Evolutionary conservation across 805 yeast species (phyloP).

Genomic region (Candida takata): DNA sequence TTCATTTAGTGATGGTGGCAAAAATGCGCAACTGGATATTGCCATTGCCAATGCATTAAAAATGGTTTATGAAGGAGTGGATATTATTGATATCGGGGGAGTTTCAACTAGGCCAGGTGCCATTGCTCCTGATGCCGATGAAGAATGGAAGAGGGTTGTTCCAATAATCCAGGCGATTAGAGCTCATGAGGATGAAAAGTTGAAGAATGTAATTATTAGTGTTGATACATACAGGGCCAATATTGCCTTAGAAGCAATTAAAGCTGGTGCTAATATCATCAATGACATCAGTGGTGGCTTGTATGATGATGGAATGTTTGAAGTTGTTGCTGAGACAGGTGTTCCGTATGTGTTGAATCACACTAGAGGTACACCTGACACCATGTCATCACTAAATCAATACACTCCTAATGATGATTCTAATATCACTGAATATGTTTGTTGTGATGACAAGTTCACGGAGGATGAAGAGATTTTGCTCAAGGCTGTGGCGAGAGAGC

Average conservation of each 20-base stretch:
- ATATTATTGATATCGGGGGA: constrained; percentile 88
- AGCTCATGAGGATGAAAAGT: constrained; percentile 26
- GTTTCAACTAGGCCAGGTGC: constrained; percentile 90
- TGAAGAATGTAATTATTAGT: constrained; percentile 50
- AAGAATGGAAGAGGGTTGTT: constrained; percentile 63
- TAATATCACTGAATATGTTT: constrained; percentile 30
- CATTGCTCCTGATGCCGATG: constrained; percentile 48
- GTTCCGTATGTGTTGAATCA: constrained; percentile 82
- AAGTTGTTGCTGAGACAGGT: constrained; percentile 58
- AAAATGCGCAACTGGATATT: constrained; percentile 29
- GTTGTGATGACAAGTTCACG: constrained; percentile 17
- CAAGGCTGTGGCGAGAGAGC: constrained; percentile 58
- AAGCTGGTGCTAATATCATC: constrained; percentile 82
- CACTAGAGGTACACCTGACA: constrained; percentile 72
- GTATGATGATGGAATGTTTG: constrained; percentile 60
- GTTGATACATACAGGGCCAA: constrained; percentile 80
- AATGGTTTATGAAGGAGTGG: constrained; percentile 56
- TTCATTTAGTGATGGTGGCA: constrained; percentile 90
- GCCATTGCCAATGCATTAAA: constrained; percentile 39
- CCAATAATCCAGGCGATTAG: constrained; percentile 65
- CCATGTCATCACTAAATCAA: constrained; percentile 55
- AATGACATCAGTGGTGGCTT: constrained; percentile 85
- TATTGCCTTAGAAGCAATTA: constrained; percentile 66
- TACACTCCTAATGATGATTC: constrained; percentile 39
- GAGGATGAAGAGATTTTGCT: constrained; percentile 33